A percentile compares a stretch with the other conserved stretches of the same genome.
Conservation (phyloP, 352 stramenopile genomes). For the Aphanomyces stellatus region DNA sequence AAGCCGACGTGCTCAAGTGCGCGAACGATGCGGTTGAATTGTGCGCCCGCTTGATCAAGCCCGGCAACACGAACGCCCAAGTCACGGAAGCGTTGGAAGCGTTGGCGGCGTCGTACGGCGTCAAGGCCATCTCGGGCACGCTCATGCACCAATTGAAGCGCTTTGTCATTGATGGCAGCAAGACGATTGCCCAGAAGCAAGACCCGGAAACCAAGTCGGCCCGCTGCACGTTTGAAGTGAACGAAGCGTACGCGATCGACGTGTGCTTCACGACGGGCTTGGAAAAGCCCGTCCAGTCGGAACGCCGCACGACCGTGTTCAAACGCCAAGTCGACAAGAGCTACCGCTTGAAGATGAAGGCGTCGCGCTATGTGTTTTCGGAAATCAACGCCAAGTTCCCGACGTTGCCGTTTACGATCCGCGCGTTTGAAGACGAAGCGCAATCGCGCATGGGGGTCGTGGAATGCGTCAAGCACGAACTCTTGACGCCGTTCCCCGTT, state of each 20-base stretch:
- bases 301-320: constrained; percentile 96
- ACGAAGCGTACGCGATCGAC: constrained; percentile 99
- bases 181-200: constrained; percentile 90
- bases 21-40: constrained; percentile 97
- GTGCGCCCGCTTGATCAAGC: constrained; percentile 94
- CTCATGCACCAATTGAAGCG: constrained; percentile 99
- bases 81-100: constrained; percentile 93
- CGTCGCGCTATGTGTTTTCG: constrained; percentile 93
- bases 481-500: constrained; percentile 97
- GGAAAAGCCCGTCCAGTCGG: constrained; percentile 88
- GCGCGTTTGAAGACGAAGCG: constrained; percentile 91
- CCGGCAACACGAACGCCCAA: constrained; percentile 94
- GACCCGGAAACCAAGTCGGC: constrained; percentile 82
- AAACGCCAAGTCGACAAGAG: constrained; percentile 98
- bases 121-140: constrained; percentile 95
- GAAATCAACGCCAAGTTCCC: constrained; percentile 98
- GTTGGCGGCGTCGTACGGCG: constrained; percentile 93
- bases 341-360: constrained; percentile 94
- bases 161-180: constrained; percentile 98
- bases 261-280: constrained; percentile 98
- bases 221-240: constrained; percentile 91
- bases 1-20: constrained; percentile 94
- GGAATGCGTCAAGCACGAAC: constrained; percentile 97
- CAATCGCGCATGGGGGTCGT: constrained; percentile 97
- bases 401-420: constrained; percentile 97